Evolutionary conservation across 768 basidiomycete genomes (phyloP).

Genomic region (Boletus rubroflammeus): DNA sequence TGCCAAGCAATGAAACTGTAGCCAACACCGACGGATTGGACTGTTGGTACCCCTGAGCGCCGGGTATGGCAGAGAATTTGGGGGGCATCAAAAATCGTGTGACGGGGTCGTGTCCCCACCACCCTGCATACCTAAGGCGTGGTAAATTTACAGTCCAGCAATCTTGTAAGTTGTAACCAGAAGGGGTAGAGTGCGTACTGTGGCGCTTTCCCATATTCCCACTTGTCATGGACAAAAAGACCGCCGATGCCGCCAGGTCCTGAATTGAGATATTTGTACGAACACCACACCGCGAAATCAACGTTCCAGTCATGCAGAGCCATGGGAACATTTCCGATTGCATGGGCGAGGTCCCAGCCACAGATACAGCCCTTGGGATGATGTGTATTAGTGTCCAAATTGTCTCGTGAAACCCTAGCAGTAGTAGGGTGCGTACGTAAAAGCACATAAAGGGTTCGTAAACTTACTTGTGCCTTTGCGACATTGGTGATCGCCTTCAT

Average conservation of each 20-base stretch:
- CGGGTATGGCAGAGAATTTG: constrained; percentile 75
- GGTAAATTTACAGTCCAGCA: constrained; percentile 9
- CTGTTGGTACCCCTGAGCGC: constrained; percentile 94
- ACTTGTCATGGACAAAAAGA: constrained; percentile 81
- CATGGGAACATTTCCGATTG: constrained; percentile 88
- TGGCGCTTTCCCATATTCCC: constrained; percentile 59
- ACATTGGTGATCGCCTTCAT: constrained; percentile 80
- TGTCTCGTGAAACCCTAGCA: constrained; percentile 6
- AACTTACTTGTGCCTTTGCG: constrained; percentile 73
- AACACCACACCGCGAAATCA: constrained; percentile 99
- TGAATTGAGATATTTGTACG: constrained; percentile 97
- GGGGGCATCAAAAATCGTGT: constrained; percentile 92
- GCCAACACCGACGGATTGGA: constrained; percentile 89
- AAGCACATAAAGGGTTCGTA: constrained; percentile 18
- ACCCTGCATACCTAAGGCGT: constrained; percentile 73
- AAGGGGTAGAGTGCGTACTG: constrained; percentile 45
- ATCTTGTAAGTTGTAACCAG: constrained; percentile 1
- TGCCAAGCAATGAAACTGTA: constrained; percentile 76
- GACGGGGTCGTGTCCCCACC: constrained; percentile 92
- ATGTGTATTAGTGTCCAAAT: constrained; percentile 13
- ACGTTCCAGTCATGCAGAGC: constrained; percentile 89
- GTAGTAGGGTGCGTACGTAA: constrained; percentile 27
- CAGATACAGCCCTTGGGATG: constrained; percentile 79
- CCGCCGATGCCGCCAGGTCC: constrained; percentile 98
- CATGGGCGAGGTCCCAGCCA: constrained; percentile 97